phyloP scores from a whole-genome alignment of 1,139 yeast species.

The Candida buenavistaensis region DNA sequence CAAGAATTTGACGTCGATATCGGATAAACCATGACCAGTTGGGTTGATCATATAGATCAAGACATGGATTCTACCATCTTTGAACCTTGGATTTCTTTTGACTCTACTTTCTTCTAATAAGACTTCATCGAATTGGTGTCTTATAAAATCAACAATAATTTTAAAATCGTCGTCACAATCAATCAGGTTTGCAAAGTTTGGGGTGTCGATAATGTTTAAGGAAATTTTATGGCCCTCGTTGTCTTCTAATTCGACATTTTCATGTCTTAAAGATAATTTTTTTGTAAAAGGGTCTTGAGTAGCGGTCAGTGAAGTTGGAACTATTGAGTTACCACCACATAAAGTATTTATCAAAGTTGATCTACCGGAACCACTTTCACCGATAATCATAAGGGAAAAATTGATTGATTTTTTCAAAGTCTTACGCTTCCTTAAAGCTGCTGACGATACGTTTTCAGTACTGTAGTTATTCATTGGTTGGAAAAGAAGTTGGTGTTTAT shows the following conservation, averaged over 20 bases:
- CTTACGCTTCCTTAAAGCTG: conserved; percentile 57
- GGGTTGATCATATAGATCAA: conserved; percentile 50
- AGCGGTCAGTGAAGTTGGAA: conserved; percentile 38
- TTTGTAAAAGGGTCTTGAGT: conserved; percentile 44
- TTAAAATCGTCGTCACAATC: conserved; percentile 47
- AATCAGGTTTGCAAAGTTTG: conserved; percentile 76
- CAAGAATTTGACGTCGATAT: conserved; percentile 44
- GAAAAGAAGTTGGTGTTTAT: neutral
- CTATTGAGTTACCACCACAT: conserved; percentile 79
- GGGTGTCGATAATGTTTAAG: conserved; percentile 56
- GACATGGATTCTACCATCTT: conserved; percentile 49
- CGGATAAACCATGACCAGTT: conserved; percentile 48
- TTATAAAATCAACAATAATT: conserved; percentile 47
- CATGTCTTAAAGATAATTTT: conserved; percentile 47
- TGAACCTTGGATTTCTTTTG: conserved; percentile 48
- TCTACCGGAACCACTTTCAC: conserved; percentile 62
- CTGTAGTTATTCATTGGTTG: conserved; percentile 14
- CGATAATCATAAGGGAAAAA: conserved; percentile 59
- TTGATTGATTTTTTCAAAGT: conserved; percentile 54
- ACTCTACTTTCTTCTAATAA: conserved; percentile 50
- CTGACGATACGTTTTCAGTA: conserved; percentile 21
- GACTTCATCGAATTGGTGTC: conserved; percentile 51
- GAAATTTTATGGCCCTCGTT: conserved; percentile 52
- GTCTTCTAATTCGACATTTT: conserved; percentile 51
- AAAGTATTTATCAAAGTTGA: conserved; percentile 63